Base-by-base conservation (phyloP, 148 eudicot genomes). In the Selenicereus undatus region DNA sequence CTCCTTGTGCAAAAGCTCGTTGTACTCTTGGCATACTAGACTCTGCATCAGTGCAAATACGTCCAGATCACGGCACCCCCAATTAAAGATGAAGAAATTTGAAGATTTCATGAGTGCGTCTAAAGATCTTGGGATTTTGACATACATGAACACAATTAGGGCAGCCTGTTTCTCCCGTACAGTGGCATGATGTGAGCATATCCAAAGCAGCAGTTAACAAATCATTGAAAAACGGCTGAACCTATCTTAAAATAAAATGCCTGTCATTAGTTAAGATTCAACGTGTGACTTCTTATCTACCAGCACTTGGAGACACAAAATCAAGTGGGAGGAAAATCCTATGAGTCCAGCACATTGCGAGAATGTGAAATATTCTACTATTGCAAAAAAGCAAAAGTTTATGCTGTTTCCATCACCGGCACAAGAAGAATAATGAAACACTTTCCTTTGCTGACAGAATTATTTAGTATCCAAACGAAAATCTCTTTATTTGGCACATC, bases 1-100 rank as follows among this genome's bases (percentile, higher is more conserved):
- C 32, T 91, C 94, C 85, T 94, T 96, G 91, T 96, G 93, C 84
- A 96, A 72, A 80, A 96, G 92, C 88, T 94, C 98, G 56, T 96
- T 96, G 78, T 94, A 91, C 88, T 93, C 99, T 3, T 84, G 89
- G 86, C 99, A 96, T 70, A 88, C 80, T 68, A 92, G 84, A 83
- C 82, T 90, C 98, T 96, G 90, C 81, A 78, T 30, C 18, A 50
- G 39, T 60, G 65, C 68, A 85, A 79, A 84, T 32, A 52, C 16
- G 8, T 6, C 42, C 68, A 50, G 75, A 48, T 35, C 16, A 71
- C 18, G 56, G 54, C 52, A 58, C 32, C 32, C 32, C 32, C 32
- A 22, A 22, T 3, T 10, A 43, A 48, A 64, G 58, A 48, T 2
- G 30, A 50, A 45, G 17, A 30, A 32, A 26, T 30, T 13, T 51